A percentile compares a stretch with the other conserved stretches of the same genome.
Evolutionary conservation across 306 rosid genomes (phyloP).

Genomic region (Vigna nakashimae): DNA sequence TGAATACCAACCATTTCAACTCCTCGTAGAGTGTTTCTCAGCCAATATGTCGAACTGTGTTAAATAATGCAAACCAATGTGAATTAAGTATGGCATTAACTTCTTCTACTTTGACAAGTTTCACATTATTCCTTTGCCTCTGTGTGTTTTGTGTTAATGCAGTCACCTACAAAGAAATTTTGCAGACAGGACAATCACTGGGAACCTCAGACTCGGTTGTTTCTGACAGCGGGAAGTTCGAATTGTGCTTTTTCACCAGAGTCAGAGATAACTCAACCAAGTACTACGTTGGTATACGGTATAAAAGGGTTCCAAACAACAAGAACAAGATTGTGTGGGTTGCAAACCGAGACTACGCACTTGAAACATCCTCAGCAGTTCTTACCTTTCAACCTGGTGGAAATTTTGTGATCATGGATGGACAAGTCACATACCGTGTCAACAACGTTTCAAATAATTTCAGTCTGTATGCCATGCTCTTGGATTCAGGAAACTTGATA

Average conservation of each 20-base stretch:
- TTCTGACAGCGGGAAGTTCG: slow-evolving; percentile 8
- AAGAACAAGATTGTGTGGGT: slow-evolving; percentile 38
- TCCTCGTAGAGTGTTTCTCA: background rate
- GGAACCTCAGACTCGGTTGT: slow-evolving; percentile 4
- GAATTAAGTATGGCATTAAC: background rate
- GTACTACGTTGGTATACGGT: slow-evolving; percentile 39
- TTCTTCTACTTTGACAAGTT: background rate
- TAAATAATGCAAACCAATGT: background rate
- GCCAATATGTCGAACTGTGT: background rate
- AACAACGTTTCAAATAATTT: background rate
- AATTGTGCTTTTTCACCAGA: background rate
- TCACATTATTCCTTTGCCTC: slow-evolving; percentile 1
- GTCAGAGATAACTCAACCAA: background rate
- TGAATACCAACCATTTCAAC: no score
- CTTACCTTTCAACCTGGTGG: background rate
- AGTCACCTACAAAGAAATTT: background rate
- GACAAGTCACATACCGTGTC: background rate
- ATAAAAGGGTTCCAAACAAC: background rate
- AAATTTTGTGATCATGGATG: slow-evolving; percentile 26
- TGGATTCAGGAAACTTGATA: slow-evolving; percentile 43
- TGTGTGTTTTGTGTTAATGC: background rate
- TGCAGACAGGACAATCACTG: background rate
- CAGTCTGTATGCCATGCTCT: slow-evolving; percentile 14
- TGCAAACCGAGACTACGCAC: slow-evolving; percentile 9
- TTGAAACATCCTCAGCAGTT: background rate